Base-by-base conservation (phyloP, 768 basidiomycete genomes). In the Tremella mesenterica region DNA sequence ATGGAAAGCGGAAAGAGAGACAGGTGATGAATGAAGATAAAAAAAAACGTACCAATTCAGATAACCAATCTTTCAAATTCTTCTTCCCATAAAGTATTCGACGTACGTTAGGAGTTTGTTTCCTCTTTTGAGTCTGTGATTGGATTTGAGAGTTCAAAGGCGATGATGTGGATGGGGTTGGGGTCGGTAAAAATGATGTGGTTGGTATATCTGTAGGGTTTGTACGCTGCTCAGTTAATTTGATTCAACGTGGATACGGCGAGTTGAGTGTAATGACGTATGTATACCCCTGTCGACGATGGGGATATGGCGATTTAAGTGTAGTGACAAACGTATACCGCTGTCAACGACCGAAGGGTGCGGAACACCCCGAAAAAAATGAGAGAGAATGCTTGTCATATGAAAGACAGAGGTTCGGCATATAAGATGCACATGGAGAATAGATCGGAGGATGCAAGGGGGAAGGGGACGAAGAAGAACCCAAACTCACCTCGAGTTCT, bases 151-250 rank as follows among this genome's bases (percentile, higher is more conserved):
- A 7, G 8, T 16, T 31, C 18, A 30, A 2, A 21, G 52, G n/a
- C 21, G 26, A 30, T 2, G 13, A 18, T 7, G 28, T n/a, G 23
- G 18, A 29, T 6, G 41, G 44, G n/a, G n/a, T n/a, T 20, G 56
- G 46, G 9, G 51, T n/a, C n/a, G 48, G 47, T 20, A 48, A 44
- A 61, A 68, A 72, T 1, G 65, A 68, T 0, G 54, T 45, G 39
- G 62, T 54, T 14, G 70, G 70, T 27, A 69, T 66, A 44, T 72
- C 70, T 20, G 69, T 67, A 6, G 68, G 64, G 47, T 72, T 72
- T 0, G 70, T 72, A 7, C 70, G 58, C 70, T 71, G 21, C n/a
- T 28, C 36, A 29, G 48, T 31, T 14, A 43, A 33, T 21, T 5
- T 13, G 10, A 29, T 5, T 36, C 33, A 18, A 18, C 33, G 48